These are phyloP conservation scores for Phoenix roebelenii DNA, from an alignment of 176 grass and related monocot species.

Conservation along the genomic window DNA sequence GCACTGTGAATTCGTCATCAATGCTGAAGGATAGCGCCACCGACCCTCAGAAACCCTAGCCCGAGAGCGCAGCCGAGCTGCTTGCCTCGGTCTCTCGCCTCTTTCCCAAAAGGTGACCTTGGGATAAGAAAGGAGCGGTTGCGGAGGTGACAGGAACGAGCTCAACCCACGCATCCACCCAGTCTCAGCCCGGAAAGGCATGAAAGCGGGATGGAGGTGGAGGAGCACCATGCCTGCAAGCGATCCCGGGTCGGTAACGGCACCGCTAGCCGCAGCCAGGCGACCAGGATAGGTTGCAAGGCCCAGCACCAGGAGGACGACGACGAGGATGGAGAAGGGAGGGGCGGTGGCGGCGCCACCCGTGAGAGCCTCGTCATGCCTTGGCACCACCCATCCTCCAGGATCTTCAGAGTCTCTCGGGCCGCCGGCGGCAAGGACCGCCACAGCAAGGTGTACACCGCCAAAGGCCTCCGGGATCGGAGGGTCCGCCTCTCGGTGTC, in stretches of 20 bases:
- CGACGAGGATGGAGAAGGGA: constrained; percentile 17
- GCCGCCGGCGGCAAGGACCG: constrained; percentile 54
- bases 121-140: background rate
- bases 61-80: background rate
- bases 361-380: too few species aligned
- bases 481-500: constrained; percentile 68
- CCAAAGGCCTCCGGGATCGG: constrained; percentile 77
- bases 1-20: constrained; percentile 1
- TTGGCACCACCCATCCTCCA: constrained; percentile 31
- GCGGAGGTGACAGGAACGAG: background rate
- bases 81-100: too few species aligned
- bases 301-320: background rate
- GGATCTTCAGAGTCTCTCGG: constrained; percentile 62
- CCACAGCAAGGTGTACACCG: constrained; percentile 88
- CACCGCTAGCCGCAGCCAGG: background rate
- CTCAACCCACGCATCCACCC: background rate
- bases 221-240: background rate
- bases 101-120: too few species aligned
- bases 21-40: background rate
- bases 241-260: background rate
- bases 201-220: constrained; percentile 3
- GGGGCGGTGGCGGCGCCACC: constrained; percentile 19
- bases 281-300: too few species aligned
- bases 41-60: background rate
- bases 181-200: background rate